A percentile compares a stretch with the other conserved stretches of the same genome.
Evolutionary conservation across 2,329 filamentous ascomycete genomes (phyloP).

Genomic region (Colletotrichum spinosum): DNA sequence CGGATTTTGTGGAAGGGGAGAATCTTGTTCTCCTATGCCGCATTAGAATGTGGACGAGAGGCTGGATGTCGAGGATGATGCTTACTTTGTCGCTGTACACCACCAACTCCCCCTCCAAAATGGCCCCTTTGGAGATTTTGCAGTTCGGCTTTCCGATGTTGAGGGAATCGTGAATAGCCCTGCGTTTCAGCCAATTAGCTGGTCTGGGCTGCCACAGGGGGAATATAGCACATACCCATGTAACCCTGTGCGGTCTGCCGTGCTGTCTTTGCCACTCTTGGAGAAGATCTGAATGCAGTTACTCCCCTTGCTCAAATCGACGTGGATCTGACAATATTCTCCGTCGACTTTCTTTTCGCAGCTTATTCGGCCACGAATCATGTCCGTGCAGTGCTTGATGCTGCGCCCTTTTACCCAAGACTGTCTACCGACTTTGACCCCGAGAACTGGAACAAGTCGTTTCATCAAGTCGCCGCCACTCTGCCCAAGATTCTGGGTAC

Average conservation of each 20-base stretch:
- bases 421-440: conserved; percentile 74
- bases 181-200: conserved; percentile 40
- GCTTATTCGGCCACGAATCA: conserved; percentile 73
- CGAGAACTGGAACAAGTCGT: conserved; percentile 64
- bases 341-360: conserved; percentile 88
- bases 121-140: conserved; percentile 73
- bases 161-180: conserved; percentile 73
- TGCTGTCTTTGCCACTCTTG: conserved; percentile 93
- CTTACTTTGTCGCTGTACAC: conserved; percentile 76
- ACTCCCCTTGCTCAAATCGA: conserved; percentile 70
- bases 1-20: conserved; percentile 85
- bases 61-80: conserved; percentile 1
- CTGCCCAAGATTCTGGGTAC: conserved; percentile 38
- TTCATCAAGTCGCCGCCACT: conserved; percentile 41
- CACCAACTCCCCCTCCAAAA: conserved; percentile 86
- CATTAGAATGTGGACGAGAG: conserved; percentile 36
- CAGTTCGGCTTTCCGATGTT: conserved; percentile 69
- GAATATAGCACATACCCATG: conserved; percentile 57
- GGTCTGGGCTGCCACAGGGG: background rate
- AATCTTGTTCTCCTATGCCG: conserved; percentile 65
- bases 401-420: conserved; percentile 74
- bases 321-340: conserved; percentile 90
- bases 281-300: conserved; percentile 84
- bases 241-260: conserved; percentile 72
- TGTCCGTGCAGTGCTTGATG: conserved; percentile 79